phyloP scores from a whole-genome alignment of 2,329 filamentous ascomycete species.

The Alternaria sp. region DNA sequence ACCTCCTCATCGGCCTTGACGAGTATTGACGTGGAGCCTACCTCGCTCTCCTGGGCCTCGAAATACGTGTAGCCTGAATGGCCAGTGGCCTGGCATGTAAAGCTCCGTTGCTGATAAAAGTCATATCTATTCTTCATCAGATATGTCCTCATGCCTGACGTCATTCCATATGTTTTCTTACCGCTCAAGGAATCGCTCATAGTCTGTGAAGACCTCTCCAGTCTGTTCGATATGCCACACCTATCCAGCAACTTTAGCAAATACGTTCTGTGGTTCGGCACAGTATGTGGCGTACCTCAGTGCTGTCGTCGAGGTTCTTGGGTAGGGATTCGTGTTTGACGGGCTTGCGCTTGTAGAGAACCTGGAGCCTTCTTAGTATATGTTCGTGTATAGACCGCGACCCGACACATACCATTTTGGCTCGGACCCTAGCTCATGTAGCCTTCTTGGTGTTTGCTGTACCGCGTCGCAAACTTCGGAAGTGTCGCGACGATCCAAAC shows the following conservation, averaged over 20 bases:
- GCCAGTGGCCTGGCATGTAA: slow-evolving; percentile 95
- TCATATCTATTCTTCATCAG: slow-evolving; percentile 71
- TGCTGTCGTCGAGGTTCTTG: slow-evolving; percentile 78
- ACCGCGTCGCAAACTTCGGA: slow-evolving; percentile 42
- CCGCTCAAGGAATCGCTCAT: slow-evolving; percentile 88
- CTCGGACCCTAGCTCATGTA: slow-evolving; percentile 40
- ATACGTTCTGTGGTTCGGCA: slow-evolving; percentile 21
- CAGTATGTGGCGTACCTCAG: slow-evolving; percentile 70
- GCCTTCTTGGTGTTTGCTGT: slow-evolving; percentile 26
- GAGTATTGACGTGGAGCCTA: slow-evolving; percentile 58
- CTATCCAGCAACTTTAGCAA: slow-evolving; percentile 59
- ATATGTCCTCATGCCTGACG: slow-evolving; percentile 27
- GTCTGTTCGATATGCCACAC: slow-evolving; percentile 93
- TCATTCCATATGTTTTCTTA: slow-evolving; percentile 57
- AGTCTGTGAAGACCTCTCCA: slow-evolving; percentile 86
- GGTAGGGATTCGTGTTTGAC: slow-evolving; percentile 81
- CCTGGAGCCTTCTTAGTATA: slow-evolving; percentile 63
- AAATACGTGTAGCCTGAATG: slow-evolving; percentile 93
- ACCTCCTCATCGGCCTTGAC: slow-evolving; percentile 38
- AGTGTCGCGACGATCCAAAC: slow-evolving; percentile 33
- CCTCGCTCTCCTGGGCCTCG: slow-evolving; percentile 90
- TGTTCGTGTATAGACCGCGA: slow-evolving; percentile 4
- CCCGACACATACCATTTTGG: slow-evolving; percentile 46
- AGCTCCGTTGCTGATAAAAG: slow-evolving; percentile 91
- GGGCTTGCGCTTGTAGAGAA: slow-evolving; percentile 95